A percentile compares a stretch with the other conserved stretches of the same genome.
Conservation (phyloP, 345 rosid genomes). For the Brassica carinata region DNA sequence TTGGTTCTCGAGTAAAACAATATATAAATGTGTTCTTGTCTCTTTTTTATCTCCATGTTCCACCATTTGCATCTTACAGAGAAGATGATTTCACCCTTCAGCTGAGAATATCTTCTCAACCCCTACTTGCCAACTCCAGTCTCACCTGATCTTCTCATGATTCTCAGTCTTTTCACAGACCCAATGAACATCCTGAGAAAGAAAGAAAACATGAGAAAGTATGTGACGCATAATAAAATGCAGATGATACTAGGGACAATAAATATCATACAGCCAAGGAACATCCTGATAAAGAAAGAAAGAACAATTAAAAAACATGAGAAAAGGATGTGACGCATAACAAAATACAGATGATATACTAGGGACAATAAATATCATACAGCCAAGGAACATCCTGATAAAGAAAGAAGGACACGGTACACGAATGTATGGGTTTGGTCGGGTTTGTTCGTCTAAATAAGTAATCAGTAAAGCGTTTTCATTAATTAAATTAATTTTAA, state of each 20-base stretch:
- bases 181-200: constrained; percentile 73
- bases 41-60: constrained; percentile 15
- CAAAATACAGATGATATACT: no score
- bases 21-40: constrained; percentile 14
- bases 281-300: neutral
- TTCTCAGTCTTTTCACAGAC: constrained; percentile 82
- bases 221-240: no score
- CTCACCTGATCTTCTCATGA: constrained; percentile 66
- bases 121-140: constrained; percentile 58
- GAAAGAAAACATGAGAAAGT: no score
- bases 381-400: no score
- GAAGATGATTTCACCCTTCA: neutral
- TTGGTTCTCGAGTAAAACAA: no score
- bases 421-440: constrained; percentile 29
- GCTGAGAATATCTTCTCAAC: neutral
- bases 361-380: no score
- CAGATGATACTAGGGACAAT: no score
- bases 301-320: neutral
- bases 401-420: constrained; percentile 29
- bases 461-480: neutral
- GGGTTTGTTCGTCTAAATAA: constrained; percentile 34
- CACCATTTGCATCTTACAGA: constrained; percentile 19
- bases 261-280: no score
- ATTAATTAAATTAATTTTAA: neutral
- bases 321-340: no score